Evolutionary conservation across 2,329 filamentous ascomycete genomes (phyloP).

Genomic region (Bimuria novae-zelandiae): DNA sequence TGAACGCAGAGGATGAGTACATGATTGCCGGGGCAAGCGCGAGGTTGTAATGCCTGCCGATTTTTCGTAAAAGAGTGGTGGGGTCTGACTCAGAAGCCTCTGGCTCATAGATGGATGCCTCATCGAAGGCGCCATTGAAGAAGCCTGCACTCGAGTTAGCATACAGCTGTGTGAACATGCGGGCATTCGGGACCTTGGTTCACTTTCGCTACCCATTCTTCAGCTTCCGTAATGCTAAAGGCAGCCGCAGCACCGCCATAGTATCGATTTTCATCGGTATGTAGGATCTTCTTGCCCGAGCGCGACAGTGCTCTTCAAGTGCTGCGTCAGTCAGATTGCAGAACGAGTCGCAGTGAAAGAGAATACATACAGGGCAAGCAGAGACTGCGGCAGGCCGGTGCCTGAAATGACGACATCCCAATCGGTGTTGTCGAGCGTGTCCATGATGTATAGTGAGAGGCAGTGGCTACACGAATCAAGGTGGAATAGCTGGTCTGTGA

Average conservation of each 20-base stretch:
- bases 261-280: constrained; percentile 84
- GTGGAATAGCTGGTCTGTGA: too few species aligned
- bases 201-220: constrained; percentile 68
- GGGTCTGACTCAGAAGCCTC: constrained; percentile 17
- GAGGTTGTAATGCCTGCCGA: constrained; percentile 78
- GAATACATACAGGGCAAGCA: constrained; percentile 57
- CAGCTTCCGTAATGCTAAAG: constrained; percentile 79
- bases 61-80: constrained; percentile 53
- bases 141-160: constrained; percentile 21
- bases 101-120: constrained; percentile 39
- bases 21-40: constrained; percentile 85
- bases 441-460: constrained; percentile 46
- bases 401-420: constrained; percentile 61
- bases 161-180: not conserved
- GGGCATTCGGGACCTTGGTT: constrained; percentile 34
- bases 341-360: constrained; percentile 22
- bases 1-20: constrained; percentile 77
- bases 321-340: constrained; percentile 74
- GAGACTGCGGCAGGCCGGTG: constrained; percentile 58
- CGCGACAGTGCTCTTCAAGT: constrained; percentile 82
- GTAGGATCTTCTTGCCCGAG: constrained; percentile 87
- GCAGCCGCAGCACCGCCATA: constrained; percentile 88
- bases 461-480: too few species aligned
- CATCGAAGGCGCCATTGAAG: constrained; percentile 28
- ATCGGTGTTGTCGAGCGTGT: constrained; percentile 54